A percentile compares a stretch with the other conserved stretches of the same genome.
These are phyloP conservation scores for Phyllostachys edulis DNA, from an alignment of 176 grass and related monocot genomes.

Conservation along the genomic window DNA sequence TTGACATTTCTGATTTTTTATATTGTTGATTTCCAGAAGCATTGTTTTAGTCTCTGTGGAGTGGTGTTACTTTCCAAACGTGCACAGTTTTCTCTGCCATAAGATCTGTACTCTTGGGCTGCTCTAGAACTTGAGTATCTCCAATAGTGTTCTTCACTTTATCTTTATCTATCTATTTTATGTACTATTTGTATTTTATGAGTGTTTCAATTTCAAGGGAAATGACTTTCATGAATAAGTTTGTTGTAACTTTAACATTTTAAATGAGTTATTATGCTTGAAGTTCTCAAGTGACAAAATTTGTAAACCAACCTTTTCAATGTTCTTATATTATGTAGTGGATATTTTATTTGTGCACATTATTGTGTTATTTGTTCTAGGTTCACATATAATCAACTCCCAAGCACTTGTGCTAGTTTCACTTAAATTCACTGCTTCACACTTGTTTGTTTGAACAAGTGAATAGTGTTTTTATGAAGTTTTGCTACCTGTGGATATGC, in stretches of 20 bases:
- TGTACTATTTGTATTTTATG: background rate
- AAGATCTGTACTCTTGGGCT: background rate
- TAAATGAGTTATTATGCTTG: background rate
- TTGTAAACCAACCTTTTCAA: background rate
- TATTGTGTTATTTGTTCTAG: background rate
- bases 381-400: slow-evolving; percentile 12
- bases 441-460: background rate
- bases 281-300: background rate
- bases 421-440: background rate
- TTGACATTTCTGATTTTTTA: background rate
- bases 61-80: background rate
- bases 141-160: background rate
- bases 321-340: background rate
- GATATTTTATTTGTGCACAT: background rate
- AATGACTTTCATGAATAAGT: background rate
- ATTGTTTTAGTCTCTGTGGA: background rate
- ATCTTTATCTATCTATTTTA: background rate
- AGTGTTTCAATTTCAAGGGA: background rate
- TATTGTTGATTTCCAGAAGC: slow-evolving; percentile 13
- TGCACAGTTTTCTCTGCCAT: background rate
- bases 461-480: slow-evolving; percentile 7
- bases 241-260: background rate
- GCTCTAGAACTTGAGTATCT: background rate
- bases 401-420: background rate
- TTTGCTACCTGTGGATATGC: background rate